These are phyloP conservation scores for Mariannaea elegans DNA, from an alignment of 2,329 filamentous ascomycete species.

Conservation along the genomic window DNA sequence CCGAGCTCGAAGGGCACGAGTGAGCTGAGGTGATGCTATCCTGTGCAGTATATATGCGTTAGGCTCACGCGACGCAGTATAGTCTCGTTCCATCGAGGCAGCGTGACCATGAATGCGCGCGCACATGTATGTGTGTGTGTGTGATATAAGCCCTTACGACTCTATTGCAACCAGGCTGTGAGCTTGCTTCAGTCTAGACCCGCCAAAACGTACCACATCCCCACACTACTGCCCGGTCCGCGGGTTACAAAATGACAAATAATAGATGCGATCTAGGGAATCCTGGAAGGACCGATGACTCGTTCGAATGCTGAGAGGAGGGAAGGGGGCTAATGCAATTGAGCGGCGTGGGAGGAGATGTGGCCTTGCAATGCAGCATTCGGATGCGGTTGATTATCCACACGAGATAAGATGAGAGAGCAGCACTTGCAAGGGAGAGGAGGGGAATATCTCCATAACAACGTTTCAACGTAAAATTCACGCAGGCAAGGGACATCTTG, in stretches of 20 bases:
- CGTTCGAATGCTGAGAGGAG: conserved; percentile 11
- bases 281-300: conserved; percentile 15
- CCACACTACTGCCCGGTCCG: conserved; percentile 16
- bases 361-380: conserved; percentile 15
- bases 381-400: conserved; percentile 19
- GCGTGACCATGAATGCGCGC: neutral
- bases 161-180: conserved; percentile 4
- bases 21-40: conserved; percentile 16
- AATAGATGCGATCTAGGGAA: conserved; percentile 21
- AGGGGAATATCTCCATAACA: conserved; percentile 8
- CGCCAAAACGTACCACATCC: conserved; percentile 23
- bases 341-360: conserved; percentile 12
- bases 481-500: conserved; percentile 20
- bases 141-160: conserved; percentile 6
- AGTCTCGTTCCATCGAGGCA: conserved; percentile 7
- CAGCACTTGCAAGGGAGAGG: conserved; percentile 9
- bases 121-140: neutral
- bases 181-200: conserved; percentile 13
- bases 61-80: conserved; percentile 14
- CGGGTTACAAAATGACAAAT: conserved; percentile 21
- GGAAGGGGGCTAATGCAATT: conserved; percentile 10
- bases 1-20: neutral
- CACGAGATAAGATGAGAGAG: conserved; percentile 22
- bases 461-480: conserved; percentile 25
- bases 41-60: conserved; percentile 10